Conservation (phyloP, 2,329 filamentous ascomycete species). For the Colletotrichum sp. region DNA sequence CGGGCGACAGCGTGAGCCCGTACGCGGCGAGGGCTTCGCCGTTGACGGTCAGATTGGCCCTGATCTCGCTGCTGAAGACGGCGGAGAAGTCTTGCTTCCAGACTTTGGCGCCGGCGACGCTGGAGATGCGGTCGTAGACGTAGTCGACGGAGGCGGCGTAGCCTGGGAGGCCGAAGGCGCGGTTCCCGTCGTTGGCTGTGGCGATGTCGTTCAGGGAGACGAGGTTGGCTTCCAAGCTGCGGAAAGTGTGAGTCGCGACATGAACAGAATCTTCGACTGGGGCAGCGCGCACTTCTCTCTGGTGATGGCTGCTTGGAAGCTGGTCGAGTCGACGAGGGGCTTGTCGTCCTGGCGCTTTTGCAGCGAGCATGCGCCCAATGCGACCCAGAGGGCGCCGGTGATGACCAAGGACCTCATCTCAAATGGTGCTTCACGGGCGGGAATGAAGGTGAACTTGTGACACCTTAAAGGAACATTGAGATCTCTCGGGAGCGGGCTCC, state of each 20-base stretch:
- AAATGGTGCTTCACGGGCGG: neutral
- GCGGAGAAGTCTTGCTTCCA: constrained; percentile 36
- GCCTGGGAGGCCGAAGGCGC: constrained; percentile 34
- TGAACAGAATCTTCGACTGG: neutral
- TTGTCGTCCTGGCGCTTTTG: neutral
- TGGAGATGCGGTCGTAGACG: constrained; percentile 31
- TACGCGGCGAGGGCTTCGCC: constrained; percentile 29
- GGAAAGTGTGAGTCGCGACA: constrained; percentile 25
- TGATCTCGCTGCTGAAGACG: constrained; percentile 26
- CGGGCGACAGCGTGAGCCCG: constrained; percentile 34
- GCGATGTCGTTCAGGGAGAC: constrained; percentile 33
- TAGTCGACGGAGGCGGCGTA: constrained; percentile 39
- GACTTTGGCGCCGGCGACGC: constrained; percentile 28
- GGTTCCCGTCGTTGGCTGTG: constrained; percentile 34
- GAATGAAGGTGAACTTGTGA: neutral
- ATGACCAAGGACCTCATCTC: neutral
- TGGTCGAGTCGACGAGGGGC: neutral
- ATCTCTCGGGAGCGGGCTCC: neutral
- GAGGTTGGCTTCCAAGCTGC: constrained; percentile 25
- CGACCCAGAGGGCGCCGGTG: neutral
- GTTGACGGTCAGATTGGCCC: constrained; percentile 23
- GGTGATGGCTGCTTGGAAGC: neutral
- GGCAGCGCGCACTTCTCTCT: neutral
- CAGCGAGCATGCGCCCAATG: neutral
- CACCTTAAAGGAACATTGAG: neutral